phyloP scores from a whole-genome alignment of 2,329 filamentous ascomycete species.

The Myriosclerotinia duriaeana region DNA sequence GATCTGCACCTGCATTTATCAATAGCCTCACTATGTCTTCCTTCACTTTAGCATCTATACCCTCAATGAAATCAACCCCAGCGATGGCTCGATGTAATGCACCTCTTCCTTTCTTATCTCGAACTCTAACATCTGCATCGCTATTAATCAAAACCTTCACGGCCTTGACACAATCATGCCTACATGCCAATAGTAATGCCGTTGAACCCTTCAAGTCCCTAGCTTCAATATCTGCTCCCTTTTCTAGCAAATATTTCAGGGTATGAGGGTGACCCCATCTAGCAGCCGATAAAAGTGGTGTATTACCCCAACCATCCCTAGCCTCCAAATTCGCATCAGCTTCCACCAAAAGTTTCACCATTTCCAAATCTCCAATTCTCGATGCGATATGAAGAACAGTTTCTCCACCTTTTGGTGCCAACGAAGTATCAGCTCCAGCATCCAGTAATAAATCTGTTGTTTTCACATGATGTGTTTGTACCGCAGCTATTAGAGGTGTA shows the following conservation, averaged over 20 bases:
- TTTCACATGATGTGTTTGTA: constrained; percentile 29
- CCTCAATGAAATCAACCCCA: constrained; percentile 27
- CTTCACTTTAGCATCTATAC: constrained; percentile 22
- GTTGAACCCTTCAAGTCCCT: constrained; percentile 29
- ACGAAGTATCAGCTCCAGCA: constrained; percentile 29
- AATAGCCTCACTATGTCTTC: constrained; percentile 28
- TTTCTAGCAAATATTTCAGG: constrained; percentile 22
- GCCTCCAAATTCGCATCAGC: constrained; percentile 27
- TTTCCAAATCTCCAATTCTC: constrained; percentile 27
- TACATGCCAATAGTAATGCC: constrained; percentile 27
- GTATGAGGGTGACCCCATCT: constrained; percentile 28
- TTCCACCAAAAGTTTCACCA: constrained; percentile 24
- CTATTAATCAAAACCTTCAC: constrained; percentile 25
- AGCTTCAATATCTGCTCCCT: constrained; percentile 27
- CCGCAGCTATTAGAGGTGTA: constrained; percentile 30
- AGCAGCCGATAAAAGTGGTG: constrained; percentile 26
- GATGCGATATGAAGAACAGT: constrained; percentile 27
- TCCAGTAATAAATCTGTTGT: constrained; percentile 28
- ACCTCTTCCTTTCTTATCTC: constrained; percentile 29
- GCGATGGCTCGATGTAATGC: constrained; percentile 30
- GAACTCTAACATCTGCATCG: constrained; percentile 25
- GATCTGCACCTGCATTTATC: constrained; percentile 29
- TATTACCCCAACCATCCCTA: constrained; percentile 26
- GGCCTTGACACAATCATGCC: constrained; percentile 27
- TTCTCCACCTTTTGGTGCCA: constrained; percentile 24